Evolutionary conservation across 2,329 filamentous ascomycete species (phyloP).

Genomic region (Ophiostoma angusticollis): DNA sequence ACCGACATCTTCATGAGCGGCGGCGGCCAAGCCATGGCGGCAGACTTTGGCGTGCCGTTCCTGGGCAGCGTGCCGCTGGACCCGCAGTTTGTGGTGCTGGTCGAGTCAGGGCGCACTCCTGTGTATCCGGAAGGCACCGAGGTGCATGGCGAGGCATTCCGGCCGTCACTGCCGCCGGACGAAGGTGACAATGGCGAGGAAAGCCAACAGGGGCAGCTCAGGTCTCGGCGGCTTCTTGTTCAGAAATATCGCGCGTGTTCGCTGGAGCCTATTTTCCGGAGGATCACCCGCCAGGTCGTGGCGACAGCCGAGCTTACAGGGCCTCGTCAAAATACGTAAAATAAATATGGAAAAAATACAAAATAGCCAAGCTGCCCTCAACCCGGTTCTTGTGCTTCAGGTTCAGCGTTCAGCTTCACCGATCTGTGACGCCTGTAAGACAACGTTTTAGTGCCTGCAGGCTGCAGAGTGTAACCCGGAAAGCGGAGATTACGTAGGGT

Average conservation of each 20-base stretch:
- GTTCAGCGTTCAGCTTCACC: too few species aligned
- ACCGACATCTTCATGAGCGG: slow-evolving; percentile 90
- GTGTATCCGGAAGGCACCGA: slow-evolving; percentile 56
- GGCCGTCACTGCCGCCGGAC: slow-evolving; percentile 13
- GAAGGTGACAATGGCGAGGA: neutral
- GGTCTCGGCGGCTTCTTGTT: slow-evolving; percentile 43
- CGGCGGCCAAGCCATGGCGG: slow-evolving; percentile 78
- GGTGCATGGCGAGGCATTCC: slow-evolving; percentile 43
- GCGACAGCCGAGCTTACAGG: neutral
- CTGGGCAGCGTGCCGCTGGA: slow-evolving; percentile 84
- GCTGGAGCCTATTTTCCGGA: slow-evolving; percentile 53
- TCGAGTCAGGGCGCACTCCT: slow-evolving; percentile 59
- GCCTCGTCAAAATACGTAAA: neutral
- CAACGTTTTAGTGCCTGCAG: too few species aligned
- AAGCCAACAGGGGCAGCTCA: slow-evolving; percentile 16
- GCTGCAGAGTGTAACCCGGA: too few species aligned
- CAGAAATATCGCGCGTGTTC: slow-evolving; percentile 64
- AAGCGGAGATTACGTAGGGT: too few species aligned
- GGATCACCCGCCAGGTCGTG: slow-evolving; percentile 45
- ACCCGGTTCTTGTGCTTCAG: too few species aligned
- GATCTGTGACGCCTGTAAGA: too few species aligned
- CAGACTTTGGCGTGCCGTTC: slow-evolving; percentile 73
- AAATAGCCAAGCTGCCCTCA: too few species aligned
- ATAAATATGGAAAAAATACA: neutral
- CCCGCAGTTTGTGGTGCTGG: slow-evolving; percentile 74